A percentile compares a stretch with the other conserved stretches of the same genome.
Evolutionary conservation across 2,329 filamentous ascomycete species (phyloP).

Genomic region (Aureobasidium subglaciale): DNA sequence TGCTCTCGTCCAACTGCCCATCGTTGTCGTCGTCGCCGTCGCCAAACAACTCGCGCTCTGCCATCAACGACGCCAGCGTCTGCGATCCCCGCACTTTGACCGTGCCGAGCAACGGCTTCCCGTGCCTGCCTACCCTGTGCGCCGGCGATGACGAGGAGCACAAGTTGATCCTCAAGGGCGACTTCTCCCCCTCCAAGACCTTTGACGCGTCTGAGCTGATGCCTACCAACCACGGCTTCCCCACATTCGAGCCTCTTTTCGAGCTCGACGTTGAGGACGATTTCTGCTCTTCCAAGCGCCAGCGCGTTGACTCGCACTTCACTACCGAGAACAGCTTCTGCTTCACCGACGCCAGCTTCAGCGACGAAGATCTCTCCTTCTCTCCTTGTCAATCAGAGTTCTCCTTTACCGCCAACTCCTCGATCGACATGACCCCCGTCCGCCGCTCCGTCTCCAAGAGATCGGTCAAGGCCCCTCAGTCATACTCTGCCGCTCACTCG

Average conservation of each 20-base stretch:
- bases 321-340: constrained; percentile 64
- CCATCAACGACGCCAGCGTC: constrained; percentile 54
- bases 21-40: constrained; percentile 83
- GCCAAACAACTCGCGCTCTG: constrained; percentile 64
- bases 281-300: constrained; percentile 61
- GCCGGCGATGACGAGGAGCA: constrained; percentile 42
- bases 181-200: constrained; percentile 23
- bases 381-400: constrained; percentile 18
- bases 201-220: constrained; percentile 34
- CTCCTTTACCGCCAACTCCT: constrained; percentile 16
- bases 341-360: constrained; percentile 67
- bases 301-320: constrained; percentile 55
- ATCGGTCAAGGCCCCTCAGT: constrained; percentile 31
- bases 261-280: constrained; percentile 91
- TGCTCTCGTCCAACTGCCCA: constrained; percentile 68
- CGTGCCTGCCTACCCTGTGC: constrained; percentile 55
- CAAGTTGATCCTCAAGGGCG: constrained; percentile 42
- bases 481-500: constrained; percentile 38
- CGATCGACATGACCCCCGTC: constrained; percentile 15
- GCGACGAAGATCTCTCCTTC: constrained; percentile 54
- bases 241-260: constrained; percentile 76
- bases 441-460: constrained; percentile 19
- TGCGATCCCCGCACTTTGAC: constrained; percentile 89
- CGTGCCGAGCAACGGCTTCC: constrained; percentile 54
- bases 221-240: constrained; percentile 49